Percentiles rank a stretch among this genome's conserved stretches.
Conservation (phyloP, 192 early-diverging fungal genomes). For the Allomyces javanicus region DNA sequence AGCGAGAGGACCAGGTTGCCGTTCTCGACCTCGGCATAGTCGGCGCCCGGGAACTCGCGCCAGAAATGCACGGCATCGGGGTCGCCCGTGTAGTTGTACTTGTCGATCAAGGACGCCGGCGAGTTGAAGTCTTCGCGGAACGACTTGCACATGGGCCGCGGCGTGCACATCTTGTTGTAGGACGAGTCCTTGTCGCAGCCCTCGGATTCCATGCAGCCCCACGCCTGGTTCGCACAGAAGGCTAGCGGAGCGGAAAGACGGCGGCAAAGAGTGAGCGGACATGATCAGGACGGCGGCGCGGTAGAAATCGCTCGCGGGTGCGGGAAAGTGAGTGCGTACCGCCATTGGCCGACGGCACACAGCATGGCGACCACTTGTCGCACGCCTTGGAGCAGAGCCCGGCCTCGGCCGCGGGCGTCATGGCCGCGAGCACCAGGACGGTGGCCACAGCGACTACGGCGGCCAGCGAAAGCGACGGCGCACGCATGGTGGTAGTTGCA, state of each 20-base stretch:
- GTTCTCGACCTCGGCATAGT: constrained; percentile 21
- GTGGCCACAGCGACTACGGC: too few relatives aligned
- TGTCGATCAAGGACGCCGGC: background rate
- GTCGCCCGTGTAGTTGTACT: background rate
- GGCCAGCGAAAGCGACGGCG: too few relatives aligned
- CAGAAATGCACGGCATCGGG: background rate
- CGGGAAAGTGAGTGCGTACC: too few relatives aligned
- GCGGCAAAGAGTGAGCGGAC: too few relatives aligned
- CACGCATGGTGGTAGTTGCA: too few relatives aligned
- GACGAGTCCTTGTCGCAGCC: background rate
- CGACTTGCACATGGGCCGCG: background rate
- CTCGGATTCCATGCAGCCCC: background rate
- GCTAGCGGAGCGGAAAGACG: too few relatives aligned
- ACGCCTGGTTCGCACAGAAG: background rate
- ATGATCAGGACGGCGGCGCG: too few relatives aligned
- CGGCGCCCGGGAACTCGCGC: constrained; percentile 3
- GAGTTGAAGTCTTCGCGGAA: background rate
- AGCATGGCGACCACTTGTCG: background rate
- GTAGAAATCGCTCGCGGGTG: too few relatives aligned
- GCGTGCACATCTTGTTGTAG: background rate
- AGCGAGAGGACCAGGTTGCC: constrained; percentile 19
- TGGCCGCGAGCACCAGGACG: too few relatives aligned
- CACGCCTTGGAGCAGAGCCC: background rate
- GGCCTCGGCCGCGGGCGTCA: too few relatives aligned
- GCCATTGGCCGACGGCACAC: background rate